phyloP scores from a whole-genome alignment of 2,329 filamentous ascomycete genomes.

The Graphilbum fragrans region DNA sequence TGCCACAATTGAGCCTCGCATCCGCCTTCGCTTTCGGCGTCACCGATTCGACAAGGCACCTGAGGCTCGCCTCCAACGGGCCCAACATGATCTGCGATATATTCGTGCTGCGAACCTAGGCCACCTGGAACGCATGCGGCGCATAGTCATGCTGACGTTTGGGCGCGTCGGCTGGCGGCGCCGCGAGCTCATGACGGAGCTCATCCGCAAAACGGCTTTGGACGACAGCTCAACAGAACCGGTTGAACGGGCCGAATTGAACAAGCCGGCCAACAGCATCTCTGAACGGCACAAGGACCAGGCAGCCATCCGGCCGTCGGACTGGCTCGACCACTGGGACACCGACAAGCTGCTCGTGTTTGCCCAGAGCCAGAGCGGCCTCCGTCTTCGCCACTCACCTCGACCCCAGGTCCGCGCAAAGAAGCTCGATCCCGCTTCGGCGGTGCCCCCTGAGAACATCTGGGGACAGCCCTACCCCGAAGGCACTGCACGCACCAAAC shows the following conservation, averaged over 20 bases:
- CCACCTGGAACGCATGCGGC: conserved; percentile 30
- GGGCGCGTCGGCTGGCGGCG: conserved; percentile 40
- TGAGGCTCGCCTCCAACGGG: conserved; percentile 23
- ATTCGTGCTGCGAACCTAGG: conserved; percentile 43
- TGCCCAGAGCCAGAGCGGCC: conserved; percentile 25
- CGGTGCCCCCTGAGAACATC: conserved; percentile 29
- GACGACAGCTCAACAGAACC: conserved; percentile 29
- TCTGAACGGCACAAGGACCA: not conserved
- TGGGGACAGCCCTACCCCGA: conserved; percentile 35
- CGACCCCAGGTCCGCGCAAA: conserved; percentile 17
- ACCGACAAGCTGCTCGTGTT: conserved; percentile 28
- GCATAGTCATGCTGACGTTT: conserved; percentile 36
- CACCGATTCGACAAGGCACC: conserved; percentile 17
- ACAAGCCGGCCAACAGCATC: not conserved
- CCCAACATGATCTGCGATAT: conserved; percentile 28
- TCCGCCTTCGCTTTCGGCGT: conserved; percentile 33
- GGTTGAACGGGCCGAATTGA: conserved; percentile 12
- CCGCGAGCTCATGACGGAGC: conserved; percentile 29
- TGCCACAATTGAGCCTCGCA: conserved; percentile 26
- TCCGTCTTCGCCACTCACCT: conserved; percentile 16
- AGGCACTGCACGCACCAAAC: conserved; percentile 27
- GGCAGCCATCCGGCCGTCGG: conserved; percentile 4
- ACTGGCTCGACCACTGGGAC: conserved; percentile 40
- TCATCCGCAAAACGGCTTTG: conserved; percentile 19
- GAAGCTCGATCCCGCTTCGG: conserved; percentile 19